Percentiles rank a stretch among this genome's conserved stretches.
phyloP scores from a whole-genome alignment of 2,329 filamentous ascomycete species.

The Monosporascus cannonballus region DNA sequence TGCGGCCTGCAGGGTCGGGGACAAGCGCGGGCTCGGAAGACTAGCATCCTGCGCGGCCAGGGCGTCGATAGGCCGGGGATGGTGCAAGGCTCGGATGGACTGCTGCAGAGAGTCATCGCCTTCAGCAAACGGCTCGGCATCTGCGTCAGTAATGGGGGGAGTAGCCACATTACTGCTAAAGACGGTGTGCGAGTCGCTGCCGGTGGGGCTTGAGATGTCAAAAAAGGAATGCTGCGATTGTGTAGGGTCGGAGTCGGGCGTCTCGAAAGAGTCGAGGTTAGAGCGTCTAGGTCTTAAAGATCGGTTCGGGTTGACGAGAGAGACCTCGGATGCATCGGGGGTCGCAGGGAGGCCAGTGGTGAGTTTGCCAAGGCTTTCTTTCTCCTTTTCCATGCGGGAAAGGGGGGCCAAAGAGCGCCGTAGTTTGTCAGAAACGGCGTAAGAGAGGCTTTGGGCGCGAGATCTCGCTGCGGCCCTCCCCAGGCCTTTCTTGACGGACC shows the following conservation, averaged over 20 bases:
- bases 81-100: slow-evolving; percentile 40
- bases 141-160: slow-evolving; percentile 68
- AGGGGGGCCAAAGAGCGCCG: slow-evolving; percentile 30
- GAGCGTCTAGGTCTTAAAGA: slow-evolving; percentile 34
- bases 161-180: slow-evolving; percentile 64
- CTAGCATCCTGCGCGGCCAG: slow-evolving; percentile 80
- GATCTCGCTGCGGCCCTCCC: slow-evolving; percentile 22
- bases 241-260: slow-evolving; percentile 37
- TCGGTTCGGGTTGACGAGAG: slow-evolving; percentile 22
- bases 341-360: slow-evolving; percentile 40
- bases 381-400: slow-evolving; percentile 23
- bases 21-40: slow-evolving; percentile 88
- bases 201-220: slow-evolving; percentile 45
- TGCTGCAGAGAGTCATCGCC: slow-evolving; percentile 43
- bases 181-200: slow-evolving; percentile 51
- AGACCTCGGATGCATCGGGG: slow-evolving; percentile 50
- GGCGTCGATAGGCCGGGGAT: slow-evolving; percentile 55
- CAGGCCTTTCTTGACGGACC: slow-evolving; percentile 24
- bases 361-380: slow-evolving; percentile 12
- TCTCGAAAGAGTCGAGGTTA: slow-evolving; percentile 36
- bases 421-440: slow-evolving; percentile 31
- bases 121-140: slow-evolving; percentile 54
- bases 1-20: slow-evolving; percentile 76
- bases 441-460: slow-evolving; percentile 21
- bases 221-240: slow-evolving; percentile 33